Conservation (phyloP, 2,329 filamentous ascomycete genomes). For the Alternaria brassicicola region DNA sequence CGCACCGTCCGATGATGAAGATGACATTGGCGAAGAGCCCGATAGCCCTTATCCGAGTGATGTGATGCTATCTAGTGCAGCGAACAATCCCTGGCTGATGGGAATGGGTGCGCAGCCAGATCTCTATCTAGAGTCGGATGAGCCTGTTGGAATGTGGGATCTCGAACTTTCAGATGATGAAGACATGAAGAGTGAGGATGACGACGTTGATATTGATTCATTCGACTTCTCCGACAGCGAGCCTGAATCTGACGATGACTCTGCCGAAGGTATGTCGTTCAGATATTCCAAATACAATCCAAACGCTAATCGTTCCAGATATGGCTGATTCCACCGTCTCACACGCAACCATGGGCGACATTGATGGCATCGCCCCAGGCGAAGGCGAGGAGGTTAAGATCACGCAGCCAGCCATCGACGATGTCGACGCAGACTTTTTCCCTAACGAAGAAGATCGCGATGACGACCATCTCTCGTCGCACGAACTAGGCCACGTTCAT, state of each 20-base stretch:
- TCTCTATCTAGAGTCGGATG: conserved; percentile 38
- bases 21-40: conserved; percentile 50
- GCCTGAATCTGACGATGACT: conserved; percentile 42
- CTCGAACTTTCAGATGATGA: conserved; percentile 62
- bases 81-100: conserved; percentile 44
- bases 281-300: not conserved
- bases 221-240: conserved; percentile 66
- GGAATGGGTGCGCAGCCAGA: conserved; percentile 46
- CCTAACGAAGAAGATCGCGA: conserved; percentile 74
- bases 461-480: conserved; percentile 80
- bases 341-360: conserved; percentile 64
- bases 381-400: conserved; percentile 79
- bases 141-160: conserved; percentile 41
- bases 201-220: conserved; percentile 41
- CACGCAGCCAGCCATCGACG: conserved; percentile 90
- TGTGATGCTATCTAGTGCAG: conserved; percentile 53
- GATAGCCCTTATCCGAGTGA: conserved; percentile 34
- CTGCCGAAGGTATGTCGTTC: conserved; percentile 26
- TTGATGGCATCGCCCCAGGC: conserved; percentile 75
- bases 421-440: conserved; percentile 83
- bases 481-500: conserved; percentile 80
- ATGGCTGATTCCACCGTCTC: conserved; percentile 39
- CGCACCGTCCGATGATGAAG: conserved; percentile 60
- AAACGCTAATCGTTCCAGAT: conserved; percentile 6
- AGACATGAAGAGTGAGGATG: conserved; percentile 50